These are phyloP conservation scores for Diospyros lotus DNA, from an alignment of 148 eudicot species.

Conservation along the genomic window DNA sequence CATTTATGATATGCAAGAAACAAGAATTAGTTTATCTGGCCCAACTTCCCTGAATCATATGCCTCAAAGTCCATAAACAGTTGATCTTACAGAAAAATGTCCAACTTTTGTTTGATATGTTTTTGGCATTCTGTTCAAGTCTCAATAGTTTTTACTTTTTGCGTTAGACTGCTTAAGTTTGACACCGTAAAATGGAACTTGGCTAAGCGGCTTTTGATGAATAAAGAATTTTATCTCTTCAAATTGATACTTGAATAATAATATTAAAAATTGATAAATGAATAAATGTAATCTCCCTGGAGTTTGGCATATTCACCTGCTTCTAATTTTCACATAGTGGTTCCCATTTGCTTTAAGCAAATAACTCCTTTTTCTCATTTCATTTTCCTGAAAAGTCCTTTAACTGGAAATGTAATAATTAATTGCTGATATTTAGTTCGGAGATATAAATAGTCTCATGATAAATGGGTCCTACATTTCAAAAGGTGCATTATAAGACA, in stretches of 20 bases:
- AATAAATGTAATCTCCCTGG: too few species aligned
- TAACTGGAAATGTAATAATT: too few species aligned
- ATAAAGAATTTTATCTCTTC: neutral
- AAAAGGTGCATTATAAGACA: neutral
- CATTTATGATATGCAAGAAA: neutral
- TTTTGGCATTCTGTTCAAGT: neutral
- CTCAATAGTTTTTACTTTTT: neutral
- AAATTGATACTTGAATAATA: neutral
- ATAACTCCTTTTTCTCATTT: too few species aligned
- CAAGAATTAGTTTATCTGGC: neutral
- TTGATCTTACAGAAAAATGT: neutral
- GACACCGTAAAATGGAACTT: neutral
- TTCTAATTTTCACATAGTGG: too few species aligned
- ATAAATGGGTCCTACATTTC: neutral
- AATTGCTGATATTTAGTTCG: too few species aligned
- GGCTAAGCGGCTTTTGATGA: too few species aligned
- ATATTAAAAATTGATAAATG: too few species aligned
- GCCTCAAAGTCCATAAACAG: neutral
- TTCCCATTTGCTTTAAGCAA: too few species aligned
- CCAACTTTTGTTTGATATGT: neutral
- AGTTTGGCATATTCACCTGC: too few species aligned
- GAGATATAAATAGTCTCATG: too few species aligned
- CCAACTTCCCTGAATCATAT: neutral
- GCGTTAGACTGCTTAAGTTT: neutral
- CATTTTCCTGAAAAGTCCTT: too few species aligned